A percentile compares a stretch with the other conserved stretches of the same genome.
Conservation (phyloP, 352 stramenopile species). For the Pythium sukuiense region DNA sequence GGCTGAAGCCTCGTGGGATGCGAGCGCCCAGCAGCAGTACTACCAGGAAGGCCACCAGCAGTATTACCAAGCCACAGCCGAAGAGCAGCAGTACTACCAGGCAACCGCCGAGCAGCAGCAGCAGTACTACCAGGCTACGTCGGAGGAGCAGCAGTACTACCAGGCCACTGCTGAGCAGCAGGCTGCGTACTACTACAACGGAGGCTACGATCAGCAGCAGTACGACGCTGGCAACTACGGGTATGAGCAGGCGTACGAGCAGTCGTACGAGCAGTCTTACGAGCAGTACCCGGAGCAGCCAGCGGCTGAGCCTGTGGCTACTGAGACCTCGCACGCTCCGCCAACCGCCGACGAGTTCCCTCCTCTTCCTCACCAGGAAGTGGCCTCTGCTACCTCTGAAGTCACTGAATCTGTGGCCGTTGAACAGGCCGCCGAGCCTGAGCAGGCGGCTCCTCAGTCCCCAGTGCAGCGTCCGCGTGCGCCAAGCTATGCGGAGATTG, state of each 20-base stretch:
- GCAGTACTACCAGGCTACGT: slow-evolving; percentile 22
- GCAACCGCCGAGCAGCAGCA: slow-evolving; percentile 18
- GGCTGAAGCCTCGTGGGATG: slow-evolving; percentile 11
- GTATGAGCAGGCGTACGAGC: slow-evolving; percentile 23
- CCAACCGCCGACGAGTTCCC: slow-evolving; percentile 15
- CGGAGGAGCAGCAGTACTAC: slow-evolving; percentile 20
- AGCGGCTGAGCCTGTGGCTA: background rate
- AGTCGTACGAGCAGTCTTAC: slow-evolving; percentile 26
- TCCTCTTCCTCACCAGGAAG: slow-evolving; percentile 1
- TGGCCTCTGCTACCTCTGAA: background rate
- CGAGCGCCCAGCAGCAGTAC: slow-evolving; percentile 15
- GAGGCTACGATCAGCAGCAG: slow-evolving; percentile 20
- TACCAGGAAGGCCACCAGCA: slow-evolving; percentile 22
- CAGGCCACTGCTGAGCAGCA: background rate
- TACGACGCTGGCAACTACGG: slow-evolving; percentile 14
- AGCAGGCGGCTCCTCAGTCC: background rate
- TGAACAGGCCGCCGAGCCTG: background rate
- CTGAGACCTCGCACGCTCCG: background rate
- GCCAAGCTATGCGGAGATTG: slow-evolving; percentile 33
- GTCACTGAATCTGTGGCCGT: background rate
- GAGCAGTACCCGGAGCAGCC: slow-evolving; percentile 9
- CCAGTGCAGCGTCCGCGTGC: slow-evolving; percentile 14
- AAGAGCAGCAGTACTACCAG: slow-evolving; percentile 7
- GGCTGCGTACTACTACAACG: slow-evolving; percentile 19
- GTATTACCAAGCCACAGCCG: slow-evolving; percentile 25